phyloP scores from a whole-genome alignment of 768 basidiomycete species.

The Collybia sp. region DNA sequence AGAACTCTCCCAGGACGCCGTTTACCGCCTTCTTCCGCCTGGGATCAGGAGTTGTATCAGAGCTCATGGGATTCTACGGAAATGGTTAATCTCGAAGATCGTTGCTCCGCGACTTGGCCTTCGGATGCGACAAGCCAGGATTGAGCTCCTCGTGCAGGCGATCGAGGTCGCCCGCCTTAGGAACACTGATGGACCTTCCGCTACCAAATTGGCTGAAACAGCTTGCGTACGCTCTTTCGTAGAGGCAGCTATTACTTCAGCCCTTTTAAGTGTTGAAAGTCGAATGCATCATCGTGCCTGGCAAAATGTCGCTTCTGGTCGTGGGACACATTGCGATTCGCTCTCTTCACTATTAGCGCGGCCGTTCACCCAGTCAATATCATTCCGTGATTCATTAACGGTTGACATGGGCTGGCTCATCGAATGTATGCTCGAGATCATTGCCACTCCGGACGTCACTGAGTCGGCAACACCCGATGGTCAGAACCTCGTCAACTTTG shows the following conservation, averaged over 20 bases:
- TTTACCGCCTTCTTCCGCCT: slow-evolving; percentile 74
- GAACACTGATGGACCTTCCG: slow-evolving; percentile 35
- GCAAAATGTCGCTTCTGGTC: slow-evolving; percentile 63
- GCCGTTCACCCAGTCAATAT: slow-evolving; percentile 38
- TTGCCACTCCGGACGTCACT: slow-evolving; percentile 68
- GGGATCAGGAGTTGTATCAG: slow-evolving; percentile 72
- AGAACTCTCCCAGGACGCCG: slow-evolving; percentile 61
- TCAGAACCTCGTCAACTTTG: slow-evolving; percentile 68
- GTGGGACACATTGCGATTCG: slow-evolving; percentile 60
- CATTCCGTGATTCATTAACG: slow-evolving; percentile 49
- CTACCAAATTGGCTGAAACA: slow-evolving; percentile 41
- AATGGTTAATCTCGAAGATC: slow-evolving; percentile 73
- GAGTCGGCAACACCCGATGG: slow-evolving; percentile 49
- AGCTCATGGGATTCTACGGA: slow-evolving; percentile 71
- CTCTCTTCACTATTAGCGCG: slow-evolving; percentile 51
- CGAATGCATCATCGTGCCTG: slow-evolving; percentile 76
- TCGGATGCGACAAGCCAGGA: slow-evolving; percentile 59
- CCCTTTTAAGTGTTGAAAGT: slow-evolving; percentile 73
- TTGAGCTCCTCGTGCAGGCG: slow-evolving; percentile 67
- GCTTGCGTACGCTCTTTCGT: slow-evolving; percentile 77
- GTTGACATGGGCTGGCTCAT: slow-evolving; percentile 82
- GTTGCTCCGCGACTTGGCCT: slow-evolving; percentile 61
- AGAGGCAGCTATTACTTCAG: slow-evolving; percentile 72
- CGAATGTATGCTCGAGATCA: slow-evolving; percentile 76
- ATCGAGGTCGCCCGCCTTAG: slow-evolving; percentile 72